Percentiles rank a stretch among this genome's conserved stretches.
phyloP scores from a whole-genome alignment of 768 basidiomycete species.

The Rhizopogon vesiculosus region DNA sequence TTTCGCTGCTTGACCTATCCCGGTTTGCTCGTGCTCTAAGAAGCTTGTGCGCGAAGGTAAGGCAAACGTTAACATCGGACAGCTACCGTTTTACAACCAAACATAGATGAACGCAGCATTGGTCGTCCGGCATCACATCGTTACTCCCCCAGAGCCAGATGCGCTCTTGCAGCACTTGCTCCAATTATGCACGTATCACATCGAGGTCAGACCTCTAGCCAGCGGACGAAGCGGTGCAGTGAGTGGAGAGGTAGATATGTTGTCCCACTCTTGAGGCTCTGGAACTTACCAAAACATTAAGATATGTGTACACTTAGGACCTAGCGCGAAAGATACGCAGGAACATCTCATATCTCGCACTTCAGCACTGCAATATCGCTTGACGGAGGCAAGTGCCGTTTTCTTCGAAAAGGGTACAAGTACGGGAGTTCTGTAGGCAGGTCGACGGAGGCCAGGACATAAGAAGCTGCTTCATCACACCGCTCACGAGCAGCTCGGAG shows the following conservation, averaged over 20 bases:
- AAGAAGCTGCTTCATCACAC: background rate
- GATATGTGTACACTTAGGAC: constrained; percentile 62
- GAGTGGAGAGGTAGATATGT: constrained; percentile 60
- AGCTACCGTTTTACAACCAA: background rate
- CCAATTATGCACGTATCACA: constrained; percentile 61
- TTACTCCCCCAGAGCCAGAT: constrained; percentile 51
- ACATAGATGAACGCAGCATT: constrained; percentile 50
- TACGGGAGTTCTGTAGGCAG: constrained; percentile 49
- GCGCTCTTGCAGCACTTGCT: constrained; percentile 54
- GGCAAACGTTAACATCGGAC: background rate
- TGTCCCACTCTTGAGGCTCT: background rate
- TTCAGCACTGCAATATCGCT: constrained; percentile 62
- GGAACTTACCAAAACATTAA: constrained; percentile 18
- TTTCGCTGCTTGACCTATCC: constrained; percentile 42
- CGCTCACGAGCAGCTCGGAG: background rate
- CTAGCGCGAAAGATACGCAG: constrained; percentile 27
- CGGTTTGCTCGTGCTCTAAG: constrained; percentile 59
- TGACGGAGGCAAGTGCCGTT: constrained; percentile 58
- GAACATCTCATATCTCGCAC: constrained; percentile 44
- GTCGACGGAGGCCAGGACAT: background rate
- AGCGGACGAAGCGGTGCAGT: constrained; percentile 77
- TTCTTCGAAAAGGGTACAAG: constrained; percentile 77
- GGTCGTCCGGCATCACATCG: constrained; percentile 60
- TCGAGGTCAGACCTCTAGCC: constrained; percentile 66
- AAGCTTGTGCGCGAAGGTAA: constrained; percentile 52